phyloP scores from a whole-genome alignment of 192 early-diverging fungal genomes.

The Podila epicladia region DNA sequence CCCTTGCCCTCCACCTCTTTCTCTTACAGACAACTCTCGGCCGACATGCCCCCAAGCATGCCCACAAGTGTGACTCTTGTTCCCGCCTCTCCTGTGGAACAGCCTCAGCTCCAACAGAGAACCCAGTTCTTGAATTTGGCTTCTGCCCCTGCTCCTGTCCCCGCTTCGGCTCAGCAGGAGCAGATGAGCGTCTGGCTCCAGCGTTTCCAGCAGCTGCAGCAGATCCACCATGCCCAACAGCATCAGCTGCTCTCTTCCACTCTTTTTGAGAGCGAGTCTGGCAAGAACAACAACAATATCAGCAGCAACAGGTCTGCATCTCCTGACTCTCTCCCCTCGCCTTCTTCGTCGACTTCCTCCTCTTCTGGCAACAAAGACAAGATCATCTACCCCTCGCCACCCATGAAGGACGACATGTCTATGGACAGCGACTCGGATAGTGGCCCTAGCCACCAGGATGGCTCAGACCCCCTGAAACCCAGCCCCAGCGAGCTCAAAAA shows the following conservation, averaged over 20 bases:
- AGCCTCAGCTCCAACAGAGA: neutral
- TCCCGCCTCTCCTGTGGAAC: neutral
- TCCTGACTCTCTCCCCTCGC: constrained; percentile 2
- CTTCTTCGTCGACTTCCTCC: constrained; percentile 1
- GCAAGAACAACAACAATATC: neutral
- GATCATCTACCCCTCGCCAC: constrained; percentile 43
- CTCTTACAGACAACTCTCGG: constrained; percentile 37
- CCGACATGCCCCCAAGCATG: constrained; percentile 48
- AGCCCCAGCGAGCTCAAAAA: constrained; percentile 65
- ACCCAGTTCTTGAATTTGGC: constrained; percentile 14
- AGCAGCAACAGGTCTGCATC: constrained; percentile 11
- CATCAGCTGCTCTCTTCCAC: constrained; percentile 27
- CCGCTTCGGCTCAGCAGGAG: neutral
- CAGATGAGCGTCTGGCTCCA: constrained; percentile 36
- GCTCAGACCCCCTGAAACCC: constrained; percentile 34
- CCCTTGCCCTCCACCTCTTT: constrained; percentile 30
- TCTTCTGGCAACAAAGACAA: constrained; percentile 13
- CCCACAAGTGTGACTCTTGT: neutral
- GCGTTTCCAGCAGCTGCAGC: constrained; percentile 45
- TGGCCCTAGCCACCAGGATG: neutral
- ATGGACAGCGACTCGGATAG: constrained; percentile 47
- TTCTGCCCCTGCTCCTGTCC: constrained; percentile 7
- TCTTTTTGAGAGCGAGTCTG: constrained; percentile 1
- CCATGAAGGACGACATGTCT: constrained; percentile 43
- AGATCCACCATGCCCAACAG: constrained; percentile 31